Base-by-base conservation (phyloP, 2,329 filamentous ascomycete genomes). In the Coniochaeta sp. region DNA sequence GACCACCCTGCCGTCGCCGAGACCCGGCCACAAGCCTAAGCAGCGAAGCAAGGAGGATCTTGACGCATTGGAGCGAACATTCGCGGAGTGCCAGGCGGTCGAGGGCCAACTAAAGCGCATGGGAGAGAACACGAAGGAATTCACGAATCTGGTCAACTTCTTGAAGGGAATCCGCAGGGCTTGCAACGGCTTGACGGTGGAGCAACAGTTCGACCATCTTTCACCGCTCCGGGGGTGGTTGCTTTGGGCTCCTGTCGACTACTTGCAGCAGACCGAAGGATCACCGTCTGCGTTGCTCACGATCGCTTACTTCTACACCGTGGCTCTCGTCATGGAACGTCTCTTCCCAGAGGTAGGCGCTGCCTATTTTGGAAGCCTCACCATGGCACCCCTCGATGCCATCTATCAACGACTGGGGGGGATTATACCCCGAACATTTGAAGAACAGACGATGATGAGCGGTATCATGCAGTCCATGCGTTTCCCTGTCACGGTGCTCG, bases 301-400 rank as follows among this genome's bases (percentile, higher is more conserved):
- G 56, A 84, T 97, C 51, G 88, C 91, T 10, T 89, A 97, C 65
- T 90, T 96, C 67, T 97, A 96, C 71, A 91, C 89, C 0, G 83
- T 91, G 16, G 91, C 90, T 3, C 76, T 97, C 54, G 82, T 90
- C 33, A 81, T 97, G 70, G 91, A 96, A 70, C 89, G 90, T 14
- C 79, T 96, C 55, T 96, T 95, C 66, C 91, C 91, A 3, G 90
- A 95, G 65, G 86, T 96, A 59, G 91, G 91, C 46, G 86, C 90
- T 18, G 86, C 90, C 48, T 96, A 96, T 68, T 91, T 92, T 60
- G 88, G 87, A 47, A 87, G 85, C 59, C 76, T 96, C 58, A 86
- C 89, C 14, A 79, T 95, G 45, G 77, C 79, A 1, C 90, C 91
- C 0, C 83, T 97, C 28, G 90, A 96, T 67, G 86, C 94, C 64